Percentiles rank a stretch among this genome's conserved stretches.
Conservation (phyloP, 805 yeast genomes). For the Vanderwaltozyma polyspora region DNA sequence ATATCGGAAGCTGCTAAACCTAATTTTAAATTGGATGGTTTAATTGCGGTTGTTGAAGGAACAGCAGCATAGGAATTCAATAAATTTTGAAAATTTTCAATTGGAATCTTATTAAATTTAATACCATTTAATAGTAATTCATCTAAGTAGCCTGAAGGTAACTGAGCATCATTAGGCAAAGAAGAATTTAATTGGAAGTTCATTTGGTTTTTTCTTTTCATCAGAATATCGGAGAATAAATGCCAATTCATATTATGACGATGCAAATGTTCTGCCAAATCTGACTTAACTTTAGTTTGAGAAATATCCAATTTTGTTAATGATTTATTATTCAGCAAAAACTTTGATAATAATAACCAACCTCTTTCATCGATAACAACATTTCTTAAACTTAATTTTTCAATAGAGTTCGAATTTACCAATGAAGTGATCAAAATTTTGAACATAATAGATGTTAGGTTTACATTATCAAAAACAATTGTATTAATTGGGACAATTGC, state of each 20-base stretch:
- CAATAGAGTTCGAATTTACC: conserved; percentile 51
- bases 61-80: conserved; percentile 41
- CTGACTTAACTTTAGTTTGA: conserved; percentile 38
- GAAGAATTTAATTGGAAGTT: too few species aligned
- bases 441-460: conserved; percentile 65
- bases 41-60: too few species aligned
- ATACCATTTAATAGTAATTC: conserved; percentile 76
- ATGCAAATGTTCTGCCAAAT: conserved; percentile 27
- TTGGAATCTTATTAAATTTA: conserved; percentile 41
- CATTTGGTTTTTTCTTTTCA: conserved; percentile 32
- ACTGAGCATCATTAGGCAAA: background rate
- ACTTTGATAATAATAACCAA: conserved; percentile 73
- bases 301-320: conserved; percentile 58
- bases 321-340: conserved; percentile 50
- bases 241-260: conserved; percentile 80
- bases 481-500: conserved; percentile 74
- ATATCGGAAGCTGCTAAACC: conserved; percentile 74
- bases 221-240: conserved; percentile 56
- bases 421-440: conserved; percentile 61
- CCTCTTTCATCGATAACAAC: conserved; percentile 61
- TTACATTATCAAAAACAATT: conserved; percentile 69
- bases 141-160: conserved; percentile 37
- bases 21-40: conserved; percentile 29
- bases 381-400: conserved; percentile 67
- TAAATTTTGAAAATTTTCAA: conserved; percentile 39